A percentile compares a stretch with the other conserved stretches of the same genome.
Conservation (phyloP, 805 yeast genomes). For the Debaryomyces castellii region DNA sequence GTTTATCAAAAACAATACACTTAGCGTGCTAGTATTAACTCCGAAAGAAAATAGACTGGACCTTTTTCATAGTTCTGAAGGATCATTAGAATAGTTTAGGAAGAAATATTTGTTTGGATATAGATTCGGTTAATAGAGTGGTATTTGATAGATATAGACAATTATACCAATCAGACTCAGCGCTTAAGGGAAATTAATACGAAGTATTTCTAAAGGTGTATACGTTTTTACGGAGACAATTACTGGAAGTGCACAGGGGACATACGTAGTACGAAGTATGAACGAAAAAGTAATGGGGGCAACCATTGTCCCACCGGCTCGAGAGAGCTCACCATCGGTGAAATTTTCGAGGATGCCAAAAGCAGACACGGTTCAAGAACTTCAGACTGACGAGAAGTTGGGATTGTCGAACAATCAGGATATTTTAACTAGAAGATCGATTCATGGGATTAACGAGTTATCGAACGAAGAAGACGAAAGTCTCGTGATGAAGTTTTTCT, state of each 20-base stretch:
- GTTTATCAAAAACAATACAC: not conserved
- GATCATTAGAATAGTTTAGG: not conserved
- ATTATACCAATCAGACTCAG: not conserved
- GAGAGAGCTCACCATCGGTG: conserved; percentile 55
- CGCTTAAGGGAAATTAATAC: not conserved
- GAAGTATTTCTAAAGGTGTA: not conserved
- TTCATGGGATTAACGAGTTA: conserved; percentile 83
- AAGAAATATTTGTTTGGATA: not conserved
- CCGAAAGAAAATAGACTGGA: not conserved
- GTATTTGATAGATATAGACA: conserved; percentile 1
- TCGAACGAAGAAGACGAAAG: conserved; percentile 74
- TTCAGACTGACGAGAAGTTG: conserved; percentile 55
- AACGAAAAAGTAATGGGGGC: conserved; percentile 3
- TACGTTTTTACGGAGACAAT: not conserved
- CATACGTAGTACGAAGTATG: not conserved
- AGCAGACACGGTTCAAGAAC: conserved; percentile 61
- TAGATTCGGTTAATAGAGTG: not conserved
- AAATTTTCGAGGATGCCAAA: conserved; percentile 60
- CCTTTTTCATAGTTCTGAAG: not conserved
- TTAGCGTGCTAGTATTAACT: not conserved
- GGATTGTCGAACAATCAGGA: conserved; percentile 77
- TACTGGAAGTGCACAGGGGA: not conserved
- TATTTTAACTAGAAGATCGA: conserved; percentile 63
- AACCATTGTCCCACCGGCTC: conserved; percentile 15
- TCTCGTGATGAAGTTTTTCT: conserved; percentile 66